phyloP scores from a whole-genome alignment of 73 alveolate species.

The Symbiodinium natans region DNA sequence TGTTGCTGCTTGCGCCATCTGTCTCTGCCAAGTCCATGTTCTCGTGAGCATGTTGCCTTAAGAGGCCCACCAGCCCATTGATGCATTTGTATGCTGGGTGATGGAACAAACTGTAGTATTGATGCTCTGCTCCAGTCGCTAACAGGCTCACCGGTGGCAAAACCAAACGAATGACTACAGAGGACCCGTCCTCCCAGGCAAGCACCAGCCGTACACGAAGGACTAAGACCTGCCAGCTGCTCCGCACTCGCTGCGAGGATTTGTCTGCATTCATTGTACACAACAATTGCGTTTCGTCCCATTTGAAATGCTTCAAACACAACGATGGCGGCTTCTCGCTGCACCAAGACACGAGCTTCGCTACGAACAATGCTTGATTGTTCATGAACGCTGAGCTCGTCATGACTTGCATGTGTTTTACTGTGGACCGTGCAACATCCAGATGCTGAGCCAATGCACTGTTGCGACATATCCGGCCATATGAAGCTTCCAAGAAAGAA shows the following conservation, averaged over 20 bases:
- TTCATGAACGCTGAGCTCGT: not conserved
- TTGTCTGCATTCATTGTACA: slow-evolving; percentile 7
- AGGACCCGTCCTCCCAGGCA: not conserved
- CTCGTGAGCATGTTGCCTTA: not conserved
- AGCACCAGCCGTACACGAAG: not conserved
- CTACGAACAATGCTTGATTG: not conserved
- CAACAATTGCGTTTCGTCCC: slow-evolving; percentile 39
- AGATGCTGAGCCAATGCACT: not conserved
- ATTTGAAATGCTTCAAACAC: not conserved
- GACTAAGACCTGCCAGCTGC: slow-evolving; percentile 44
- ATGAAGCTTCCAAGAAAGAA: not conserved
- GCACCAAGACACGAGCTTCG: not conserved
- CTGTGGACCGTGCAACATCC: not conserved
- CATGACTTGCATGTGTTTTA: not conserved
- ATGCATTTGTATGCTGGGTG: not conserved
- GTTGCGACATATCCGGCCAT: not conserved
- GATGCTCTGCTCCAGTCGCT: slow-evolving; percentile 4
- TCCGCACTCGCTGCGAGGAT: not conserved
- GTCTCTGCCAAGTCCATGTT: not conserved
- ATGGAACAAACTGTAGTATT: not conserved
- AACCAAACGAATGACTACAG: not conserved
- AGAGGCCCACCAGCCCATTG: not conserved
- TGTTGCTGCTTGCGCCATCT: slow-evolving; percentile 26
- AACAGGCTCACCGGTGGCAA: not conserved
- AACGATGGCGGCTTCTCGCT: not conserved